Percentiles rank a stretch among this genome's conserved stretches.
These are phyloP conservation scores for Angomonas ambiguus DNA, from an alignment of 208 protist genomes.

Conservation along the genomic window DNA sequence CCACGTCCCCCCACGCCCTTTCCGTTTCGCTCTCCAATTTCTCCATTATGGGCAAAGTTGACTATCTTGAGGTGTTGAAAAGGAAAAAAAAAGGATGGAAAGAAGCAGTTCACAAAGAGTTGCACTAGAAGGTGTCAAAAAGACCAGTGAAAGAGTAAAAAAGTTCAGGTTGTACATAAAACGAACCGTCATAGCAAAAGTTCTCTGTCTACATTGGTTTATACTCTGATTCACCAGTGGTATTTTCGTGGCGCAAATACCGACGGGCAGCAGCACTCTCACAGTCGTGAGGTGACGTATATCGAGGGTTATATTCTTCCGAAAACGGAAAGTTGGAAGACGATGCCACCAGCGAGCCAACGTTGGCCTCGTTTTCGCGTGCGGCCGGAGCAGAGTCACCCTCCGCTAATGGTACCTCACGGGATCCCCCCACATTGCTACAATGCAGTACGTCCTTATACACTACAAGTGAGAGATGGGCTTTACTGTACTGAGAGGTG, in stretches of 20 bases:
- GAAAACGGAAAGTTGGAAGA: too few species aligned
- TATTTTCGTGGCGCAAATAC: background rate
- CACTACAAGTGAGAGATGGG: background rate
- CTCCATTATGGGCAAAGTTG: too few species aligned
- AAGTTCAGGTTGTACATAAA: background rate
- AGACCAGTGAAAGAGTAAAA: background rate
- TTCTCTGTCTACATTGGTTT: background rate
- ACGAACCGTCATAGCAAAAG: background rate
- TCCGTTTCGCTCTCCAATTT: constrained; percentile 21
- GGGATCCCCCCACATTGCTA: too few species aligned
- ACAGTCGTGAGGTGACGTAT: too few species aligned
- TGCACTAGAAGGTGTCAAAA: constrained; percentile 16
- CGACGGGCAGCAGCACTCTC: background rate
- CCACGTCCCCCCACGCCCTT: constrained; percentile 45
- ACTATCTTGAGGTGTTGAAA: background rate
- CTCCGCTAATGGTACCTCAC: too few species aligned
- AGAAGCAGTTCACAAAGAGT: constrained; percentile 17
- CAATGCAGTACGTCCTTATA: background rate
- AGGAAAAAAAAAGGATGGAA: constrained; percentile 10
- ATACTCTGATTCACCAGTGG: background rate
- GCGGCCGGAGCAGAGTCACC: too few species aligned
- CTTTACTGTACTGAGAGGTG: background rate
- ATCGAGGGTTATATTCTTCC: too few species aligned
- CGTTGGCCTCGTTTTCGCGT: too few species aligned
- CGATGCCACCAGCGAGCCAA: too few species aligned